Evolutionary conservation across 2,329 filamentous ascomycete genomes (phyloP).

Genomic region (Chaetothyriales sp.): DNA sequence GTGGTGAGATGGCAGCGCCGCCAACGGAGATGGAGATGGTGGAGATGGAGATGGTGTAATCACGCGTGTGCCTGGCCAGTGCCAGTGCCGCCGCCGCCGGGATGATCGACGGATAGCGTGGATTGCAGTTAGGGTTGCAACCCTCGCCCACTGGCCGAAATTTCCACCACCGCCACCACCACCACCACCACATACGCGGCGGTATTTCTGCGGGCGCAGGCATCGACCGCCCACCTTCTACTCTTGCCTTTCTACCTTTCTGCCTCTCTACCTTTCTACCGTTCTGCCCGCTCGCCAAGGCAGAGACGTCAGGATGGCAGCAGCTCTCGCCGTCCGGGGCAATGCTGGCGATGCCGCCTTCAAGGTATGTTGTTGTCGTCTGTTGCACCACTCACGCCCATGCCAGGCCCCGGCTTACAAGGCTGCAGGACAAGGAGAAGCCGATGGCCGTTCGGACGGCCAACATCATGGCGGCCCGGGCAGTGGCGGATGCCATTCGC

Average conservation of each 20-base stretch:
- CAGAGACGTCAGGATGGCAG: conserved; percentile 29
- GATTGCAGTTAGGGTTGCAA: background rate
- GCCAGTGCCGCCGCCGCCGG: too few relatives aligned
- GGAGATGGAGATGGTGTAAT: background rate
- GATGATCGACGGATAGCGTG: background rate
- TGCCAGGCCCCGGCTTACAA: conserved; percentile 16
- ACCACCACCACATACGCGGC: background rate
- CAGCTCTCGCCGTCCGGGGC: conserved; percentile 31
- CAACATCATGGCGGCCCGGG: conserved; percentile 96
- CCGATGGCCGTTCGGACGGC: conserved; percentile 88
- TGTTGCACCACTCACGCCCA: conserved; percentile 5
- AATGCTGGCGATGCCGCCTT: conserved; percentile 51
- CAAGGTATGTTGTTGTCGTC: conserved; percentile 49
- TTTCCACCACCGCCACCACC: too few relatives aligned
- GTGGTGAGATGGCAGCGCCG: too few relatives aligned
- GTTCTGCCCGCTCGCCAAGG: background rate
- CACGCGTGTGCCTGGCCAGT: background rate
- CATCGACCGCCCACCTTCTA: too few relatives aligned
- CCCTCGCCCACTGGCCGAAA: background rate
- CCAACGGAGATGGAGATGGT: too few relatives aligned
- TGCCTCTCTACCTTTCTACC: too few relatives aligned
- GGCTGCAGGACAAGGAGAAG: conserved; percentile 74
- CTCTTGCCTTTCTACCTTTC: too few relatives aligned
- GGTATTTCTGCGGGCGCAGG: too few relatives aligned
- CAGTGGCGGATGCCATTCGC: conserved; percentile 93